Evolutionary conservation across 768 basidiomycete genomes (phyloP).

Genomic region (Russula dissimulans): DNA sequence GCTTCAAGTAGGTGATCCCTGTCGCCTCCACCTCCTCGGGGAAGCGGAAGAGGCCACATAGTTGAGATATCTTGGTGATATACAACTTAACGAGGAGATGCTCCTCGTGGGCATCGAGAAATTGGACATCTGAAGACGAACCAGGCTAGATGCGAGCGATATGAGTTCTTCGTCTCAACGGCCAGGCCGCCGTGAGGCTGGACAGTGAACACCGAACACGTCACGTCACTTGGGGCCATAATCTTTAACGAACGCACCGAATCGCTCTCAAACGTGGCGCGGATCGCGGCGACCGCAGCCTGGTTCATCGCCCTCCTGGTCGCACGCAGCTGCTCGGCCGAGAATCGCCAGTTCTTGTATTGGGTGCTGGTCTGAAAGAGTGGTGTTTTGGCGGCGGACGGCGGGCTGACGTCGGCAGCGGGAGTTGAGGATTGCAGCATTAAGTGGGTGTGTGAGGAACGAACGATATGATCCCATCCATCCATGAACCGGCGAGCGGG

Average conservation of each 20-base stretch:
- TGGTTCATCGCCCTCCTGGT: conserved; percentile 62
- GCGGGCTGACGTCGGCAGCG: not conserved
- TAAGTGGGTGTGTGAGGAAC: not conserved
- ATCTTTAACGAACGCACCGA: conserved; percentile 50
- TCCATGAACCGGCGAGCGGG: too few species aligned
- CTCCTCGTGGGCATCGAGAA: conserved; percentile 78
- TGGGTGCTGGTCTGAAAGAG: conserved; percentile 76
- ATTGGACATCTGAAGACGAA: conserved; percentile 62
- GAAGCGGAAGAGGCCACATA: conserved; percentile 80
- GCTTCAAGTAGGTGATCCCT: conserved; percentile 83
- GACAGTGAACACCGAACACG: too few species aligned
- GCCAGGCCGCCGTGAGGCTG: too few species aligned
- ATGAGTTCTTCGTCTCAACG: not conserved
- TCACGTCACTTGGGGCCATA: not conserved
- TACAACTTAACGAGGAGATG: conserved; percentile 83
- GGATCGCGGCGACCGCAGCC: conserved; percentile 69
- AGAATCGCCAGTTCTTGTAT: conserved; percentile 84
- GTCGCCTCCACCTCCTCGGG: conserved; percentile 92
- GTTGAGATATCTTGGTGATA: conserved; percentile 71
- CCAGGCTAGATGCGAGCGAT: conserved; percentile 40
- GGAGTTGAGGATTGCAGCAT: conserved; percentile 7
- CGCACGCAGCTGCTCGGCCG: conserved; percentile 48
- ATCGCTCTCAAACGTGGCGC: conserved; percentile 66
- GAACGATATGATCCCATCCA: not conserved
- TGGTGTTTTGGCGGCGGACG: conserved; percentile 28